These are phyloP conservation scores for Diplodia sapinea DNA, from an alignment of 2,329 filamentous ascomycete genomes.

Conservation along the genomic window DNA sequence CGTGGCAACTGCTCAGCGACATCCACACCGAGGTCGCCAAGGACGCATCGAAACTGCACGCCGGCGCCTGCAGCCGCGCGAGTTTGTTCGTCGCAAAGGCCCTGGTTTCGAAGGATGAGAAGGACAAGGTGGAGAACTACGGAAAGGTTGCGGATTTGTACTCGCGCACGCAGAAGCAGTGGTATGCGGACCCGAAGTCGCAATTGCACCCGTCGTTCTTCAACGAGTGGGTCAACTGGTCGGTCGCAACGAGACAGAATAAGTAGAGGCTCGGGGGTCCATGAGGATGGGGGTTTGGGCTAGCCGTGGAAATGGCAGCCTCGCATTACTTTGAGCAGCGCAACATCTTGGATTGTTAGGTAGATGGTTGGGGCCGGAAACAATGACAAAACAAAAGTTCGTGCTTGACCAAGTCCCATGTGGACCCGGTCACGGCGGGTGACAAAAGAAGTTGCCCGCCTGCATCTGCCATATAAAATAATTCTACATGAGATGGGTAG, in stretches of 20 bases:
- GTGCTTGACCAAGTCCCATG: too few species aligned
- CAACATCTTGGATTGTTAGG: too few species aligned
- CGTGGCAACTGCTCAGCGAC: constrained; percentile 65
- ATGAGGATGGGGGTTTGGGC: background rate
- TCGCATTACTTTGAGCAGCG: background rate
- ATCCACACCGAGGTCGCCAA: constrained; percentile 72
- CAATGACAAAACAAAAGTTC: too few species aligned
- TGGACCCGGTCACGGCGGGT: too few species aligned
- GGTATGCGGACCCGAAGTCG: constrained; percentile 50
- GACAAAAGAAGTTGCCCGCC: too few species aligned
- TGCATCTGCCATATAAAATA: too few species aligned
- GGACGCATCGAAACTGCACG: constrained; percentile 71
- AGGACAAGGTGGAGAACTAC: constrained; percentile 40
- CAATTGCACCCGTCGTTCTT: constrained; percentile 53
- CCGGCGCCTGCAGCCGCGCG: constrained; percentile 74
- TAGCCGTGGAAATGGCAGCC: background rate
- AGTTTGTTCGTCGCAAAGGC: constrained; percentile 71
- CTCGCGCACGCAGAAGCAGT: constrained; percentile 51
- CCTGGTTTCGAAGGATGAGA: constrained; percentile 58
- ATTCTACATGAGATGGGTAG: too few species aligned
- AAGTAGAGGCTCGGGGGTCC: background rate
- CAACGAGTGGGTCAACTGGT: constrained; percentile 56
- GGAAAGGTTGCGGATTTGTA: constrained; percentile 50
- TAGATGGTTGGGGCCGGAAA: too few species aligned
- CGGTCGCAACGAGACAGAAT: constrained; percentile 38